phyloP scores from a whole-genome alignment of 495 filamentous ascomycete genomes.

The Neurospora sp. region DNA sequence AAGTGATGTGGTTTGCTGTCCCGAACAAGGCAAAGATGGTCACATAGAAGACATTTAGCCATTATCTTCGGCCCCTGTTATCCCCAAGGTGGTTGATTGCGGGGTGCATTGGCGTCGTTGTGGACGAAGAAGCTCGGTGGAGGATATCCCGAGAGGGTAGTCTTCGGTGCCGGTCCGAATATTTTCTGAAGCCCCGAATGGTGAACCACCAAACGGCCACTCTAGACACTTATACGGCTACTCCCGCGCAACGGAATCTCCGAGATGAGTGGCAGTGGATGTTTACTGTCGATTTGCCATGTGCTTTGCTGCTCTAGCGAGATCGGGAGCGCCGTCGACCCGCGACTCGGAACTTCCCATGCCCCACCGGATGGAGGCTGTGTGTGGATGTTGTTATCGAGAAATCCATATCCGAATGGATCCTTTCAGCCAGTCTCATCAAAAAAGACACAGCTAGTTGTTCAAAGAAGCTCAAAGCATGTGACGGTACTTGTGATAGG shows the following conservation, averaged over 20 bases:
- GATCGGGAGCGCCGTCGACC: background rate
- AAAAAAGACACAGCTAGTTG: background rate
- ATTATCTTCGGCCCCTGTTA: constrained; percentile 2
- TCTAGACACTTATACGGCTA: background rate
- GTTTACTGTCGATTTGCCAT: background rate
- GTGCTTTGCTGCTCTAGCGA: background rate
- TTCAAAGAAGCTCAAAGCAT: background rate
- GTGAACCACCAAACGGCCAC: background rate
- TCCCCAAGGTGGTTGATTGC: constrained; percentile 2
- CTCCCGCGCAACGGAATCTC: background rate
- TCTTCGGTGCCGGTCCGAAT: background rate
- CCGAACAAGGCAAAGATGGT: no score
- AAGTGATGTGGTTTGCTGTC: no score
- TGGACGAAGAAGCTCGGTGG: constrained; percentile 1
- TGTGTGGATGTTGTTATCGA: background rate
- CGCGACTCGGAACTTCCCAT: background rate
- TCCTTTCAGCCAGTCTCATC: background rate
- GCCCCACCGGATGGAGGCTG: background rate
- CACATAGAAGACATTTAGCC: constrained; percentile 1
- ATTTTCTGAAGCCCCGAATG: background rate
- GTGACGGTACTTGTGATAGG: background rate
- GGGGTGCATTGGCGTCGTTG: constrained; percentile 1
- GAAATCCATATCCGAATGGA: background rate
- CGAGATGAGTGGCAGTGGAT: background rate
- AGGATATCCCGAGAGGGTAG: constrained; percentile 3